Base-by-base conservation (phyloP, 2,329 filamentous ascomycete genomes). In the Diaporthe vexans region DNA sequence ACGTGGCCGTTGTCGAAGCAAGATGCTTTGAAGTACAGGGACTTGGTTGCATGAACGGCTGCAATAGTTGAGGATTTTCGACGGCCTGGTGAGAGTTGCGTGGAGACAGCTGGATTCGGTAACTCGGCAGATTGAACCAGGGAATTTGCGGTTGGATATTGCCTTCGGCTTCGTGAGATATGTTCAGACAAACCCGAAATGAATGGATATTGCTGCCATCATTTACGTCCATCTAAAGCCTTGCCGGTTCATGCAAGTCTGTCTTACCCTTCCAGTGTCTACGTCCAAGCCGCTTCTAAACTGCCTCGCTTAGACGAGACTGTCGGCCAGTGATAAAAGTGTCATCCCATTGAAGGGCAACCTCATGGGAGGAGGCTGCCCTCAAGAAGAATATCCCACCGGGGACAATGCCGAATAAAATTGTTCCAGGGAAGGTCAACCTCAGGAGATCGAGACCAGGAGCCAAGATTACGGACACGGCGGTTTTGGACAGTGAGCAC, bases 1-100 rank as follows among this genome's bases (percentile, higher is more conserved):
- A 84, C 81, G 17, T 83, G 81, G 81, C 80, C 81, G 37, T 70
- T 79, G 29, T 75, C 73, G n/a, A 79, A 79, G 75, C 71, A 78
- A 70, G 77, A 81, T 67, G 75, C 73, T 33, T 35, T 77, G 71
- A 72, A 73, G 46, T 72, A 73, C 70, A 78, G 73, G 46, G 61
- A 78, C 68, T 79, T 78, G 74, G 76, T 73, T 67, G 75, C 76
- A 54, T 79, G 73, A 76, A 68, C 35, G 59, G 37, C 24, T 51
- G 26, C 52, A 15, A 19, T 43, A 19, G 6, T 43, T 52, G 10
- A 56, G 11, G 37, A 7, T n/a, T 43, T 43, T 63, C 33, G 46
- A 68, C 29, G 33, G 21, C 15, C 33, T 67, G n/a, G 46, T n/a
- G 6, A 17, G 3, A n/a, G 46, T 51, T 52, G 33, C 48, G 33